Evolutionary conservation across 2,329 filamentous ascomycete genomes (phyloP), one percentile per base, ranked within the genome.

Genomic region (Drechslerella stenobrocha): DNA sequence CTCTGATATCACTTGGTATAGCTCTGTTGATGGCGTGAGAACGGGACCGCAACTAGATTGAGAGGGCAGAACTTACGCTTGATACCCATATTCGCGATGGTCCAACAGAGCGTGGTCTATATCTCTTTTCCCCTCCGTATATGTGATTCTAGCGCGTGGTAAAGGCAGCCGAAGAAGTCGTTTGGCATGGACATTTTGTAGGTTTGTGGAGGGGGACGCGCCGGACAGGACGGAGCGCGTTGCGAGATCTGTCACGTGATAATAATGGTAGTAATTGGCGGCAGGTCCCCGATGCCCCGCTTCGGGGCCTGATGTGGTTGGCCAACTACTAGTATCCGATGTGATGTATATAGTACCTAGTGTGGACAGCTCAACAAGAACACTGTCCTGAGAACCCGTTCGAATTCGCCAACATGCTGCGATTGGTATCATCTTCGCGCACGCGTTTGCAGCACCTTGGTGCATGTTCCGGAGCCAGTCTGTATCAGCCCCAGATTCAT

Each of bases 1-100:
- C 75, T 96, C 91, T 74, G 88, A 87, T 78, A 93, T 90, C 76
- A 93, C 87, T 71, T 84, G 82, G 77, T 87, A 90, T 42, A 93
- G 83, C 73, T 88, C 84, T 81, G 70, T 22, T 9, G 23, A 35
- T 37, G 42, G 5, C 40, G 32, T 47, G 48, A 26, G 3, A 18
- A 30, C 9, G 7, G 7, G 1, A 22, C 8, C 20, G 26, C 13
- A 18, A 15, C 8, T 22, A 2, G 40, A 2, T 13, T 34, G 11
- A 18, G 26, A 47, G 18, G 32, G 24, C 20, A 20, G 32, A 76
- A 30, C 79, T 71, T 72, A 80, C 79, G 78, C 74, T 81, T 81
- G 67, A 81, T 81, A 74, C 79, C 79, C 79, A 81, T 81, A 3
- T 13, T 24, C n/a, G n/a, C n/a, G n/a, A n/a, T n/a, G n/a, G n/a